These are phyloP conservation scores for Trichomonas gallinae DNA, from an alignment of 208 protist species.

Conservation along the genomic window DNA sequence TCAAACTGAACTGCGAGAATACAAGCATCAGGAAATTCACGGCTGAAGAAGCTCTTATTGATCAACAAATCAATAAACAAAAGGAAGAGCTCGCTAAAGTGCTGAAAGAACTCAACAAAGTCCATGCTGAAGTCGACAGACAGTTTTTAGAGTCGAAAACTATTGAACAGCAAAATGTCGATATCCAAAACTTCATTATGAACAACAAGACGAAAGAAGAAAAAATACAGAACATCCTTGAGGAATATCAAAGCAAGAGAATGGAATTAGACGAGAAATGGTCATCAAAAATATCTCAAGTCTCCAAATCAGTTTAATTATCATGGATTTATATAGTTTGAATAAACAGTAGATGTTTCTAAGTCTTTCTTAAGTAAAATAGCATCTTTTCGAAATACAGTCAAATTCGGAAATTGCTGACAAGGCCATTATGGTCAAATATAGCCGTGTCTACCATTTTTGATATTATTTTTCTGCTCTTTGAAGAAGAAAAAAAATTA, in stretches of 20 bases:
- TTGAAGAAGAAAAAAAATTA: too few species aligned
- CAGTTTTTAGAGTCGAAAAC: background rate
- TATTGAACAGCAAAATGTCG: background rate
- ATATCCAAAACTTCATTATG: background rate
- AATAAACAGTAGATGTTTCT: too few species aligned
- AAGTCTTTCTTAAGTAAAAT: too few species aligned
- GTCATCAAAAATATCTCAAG: background rate
- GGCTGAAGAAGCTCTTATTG: background rate
- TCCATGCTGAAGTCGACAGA: background rate
- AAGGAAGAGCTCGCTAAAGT: background rate
- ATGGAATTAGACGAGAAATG: background rate
- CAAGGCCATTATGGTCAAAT: too few species aligned
- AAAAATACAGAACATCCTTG: background rate
- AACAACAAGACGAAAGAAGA: background rate
- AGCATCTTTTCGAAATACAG: too few species aligned
- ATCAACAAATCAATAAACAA: background rate
- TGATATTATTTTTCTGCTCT: too few species aligned
- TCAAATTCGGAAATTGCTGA: too few species aligned
- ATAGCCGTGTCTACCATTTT: too few species aligned
- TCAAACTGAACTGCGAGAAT: background rate
- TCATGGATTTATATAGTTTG: too few species aligned
- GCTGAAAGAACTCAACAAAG: background rate
- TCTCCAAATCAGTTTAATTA: background rate
- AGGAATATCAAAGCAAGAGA: background rate
- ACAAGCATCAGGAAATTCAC: background rate